phyloP scores from a whole-genome alignment of 2,329 filamentous ascomycete species.

The Alternaria rosae region DNA sequence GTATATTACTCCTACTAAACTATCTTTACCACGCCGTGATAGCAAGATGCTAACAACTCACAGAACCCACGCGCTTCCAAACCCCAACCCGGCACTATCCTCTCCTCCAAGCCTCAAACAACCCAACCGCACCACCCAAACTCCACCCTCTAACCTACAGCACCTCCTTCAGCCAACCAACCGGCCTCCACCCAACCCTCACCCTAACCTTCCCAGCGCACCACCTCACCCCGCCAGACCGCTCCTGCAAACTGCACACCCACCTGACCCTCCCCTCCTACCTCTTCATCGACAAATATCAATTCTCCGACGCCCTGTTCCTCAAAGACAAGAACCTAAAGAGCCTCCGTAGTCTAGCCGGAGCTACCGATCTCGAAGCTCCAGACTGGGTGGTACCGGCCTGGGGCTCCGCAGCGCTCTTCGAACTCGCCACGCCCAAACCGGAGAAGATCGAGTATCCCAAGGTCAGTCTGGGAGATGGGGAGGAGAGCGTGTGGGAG shows the following conservation, averaged over 20 bases:
- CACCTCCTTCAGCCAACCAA: conserved; percentile 71
- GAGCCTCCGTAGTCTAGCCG: conserved; percentile 70
- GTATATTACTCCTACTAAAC: conserved; percentile 9
- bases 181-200: conserved; percentile 84
- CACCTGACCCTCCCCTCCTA: conserved; percentile 82
- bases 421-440: conserved; percentile 70
- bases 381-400: conserved; percentile 77
- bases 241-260: conserved; percentile 73
- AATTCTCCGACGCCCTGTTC: conserved; percentile 78
- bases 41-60: neutral
- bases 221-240: conserved; percentile 57
- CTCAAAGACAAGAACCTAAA: conserved; percentile 80
- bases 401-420: conserved; percentile 82
- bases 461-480: conserved; percentile 9
- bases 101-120: conserved; percentile 38
- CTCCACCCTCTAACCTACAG: conserved; percentile 67
- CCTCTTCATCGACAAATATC: conserved; percentile 88
- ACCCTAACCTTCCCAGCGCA: conserved; percentile 70
- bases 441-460: conserved; percentile 8
- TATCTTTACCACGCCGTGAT: neutral
- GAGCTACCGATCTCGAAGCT: conserved; percentile 88
- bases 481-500: conserved; percentile 1
- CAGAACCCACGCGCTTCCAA: conserved; percentile 79
- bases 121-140: conserved; percentile 30
- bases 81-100: conserved; percentile 84